phyloP scores from a whole-genome alignment of 768 basidiomycete genomes.

The Lentinus tigrinus region DNA sequence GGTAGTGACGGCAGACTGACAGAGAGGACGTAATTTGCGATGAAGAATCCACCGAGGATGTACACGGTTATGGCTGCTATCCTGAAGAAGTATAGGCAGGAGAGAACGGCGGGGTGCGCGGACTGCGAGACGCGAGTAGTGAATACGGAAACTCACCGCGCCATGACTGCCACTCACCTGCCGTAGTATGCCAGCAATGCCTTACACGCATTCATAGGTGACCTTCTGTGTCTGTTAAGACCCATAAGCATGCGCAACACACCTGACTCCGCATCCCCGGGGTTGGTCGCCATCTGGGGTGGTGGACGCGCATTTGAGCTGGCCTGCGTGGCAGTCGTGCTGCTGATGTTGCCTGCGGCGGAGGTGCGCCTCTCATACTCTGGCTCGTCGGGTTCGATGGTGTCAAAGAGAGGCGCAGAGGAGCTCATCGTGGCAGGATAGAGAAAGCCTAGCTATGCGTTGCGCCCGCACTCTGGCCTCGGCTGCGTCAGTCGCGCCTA shows the following conservation, averaged over 20 bases:
- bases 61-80: slow-evolving; percentile 88
- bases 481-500: background rate
- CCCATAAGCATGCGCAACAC: slow-evolving; percentile 20
- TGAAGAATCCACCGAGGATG: slow-evolving; percentile 89
- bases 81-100: slow-evolving; percentile 88
- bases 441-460: no score
- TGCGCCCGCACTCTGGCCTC: no score
- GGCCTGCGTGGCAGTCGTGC: slow-evolving; percentile 44
- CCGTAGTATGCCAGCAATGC: slow-evolving; percentile 71
- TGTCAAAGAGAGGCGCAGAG: slow-evolving; percentile 63
- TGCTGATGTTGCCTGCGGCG: slow-evolving; percentile 37
- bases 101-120: slow-evolving; percentile 78
- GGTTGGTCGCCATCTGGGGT: slow-evolving; percentile 50
- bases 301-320: slow-evolving; percentile 37
- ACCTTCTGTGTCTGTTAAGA: background rate
- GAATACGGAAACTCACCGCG: background rate
- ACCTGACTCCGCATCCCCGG: slow-evolving; percentile 78
- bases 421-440: slow-evolving; percentile 46
- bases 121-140: slow-evolving; percentile 44
- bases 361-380: slow-evolving; percentile 26
- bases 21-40: slow-evolving; percentile 88
- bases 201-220: background rate
- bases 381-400: slow-evolving; percentile 85
- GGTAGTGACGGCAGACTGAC: slow-evolving; percentile 44
- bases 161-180: slow-evolving; percentile 46